Conservation (phyloP, 78 protist genomes). For the Cavenderia fasciculata region DNA sequence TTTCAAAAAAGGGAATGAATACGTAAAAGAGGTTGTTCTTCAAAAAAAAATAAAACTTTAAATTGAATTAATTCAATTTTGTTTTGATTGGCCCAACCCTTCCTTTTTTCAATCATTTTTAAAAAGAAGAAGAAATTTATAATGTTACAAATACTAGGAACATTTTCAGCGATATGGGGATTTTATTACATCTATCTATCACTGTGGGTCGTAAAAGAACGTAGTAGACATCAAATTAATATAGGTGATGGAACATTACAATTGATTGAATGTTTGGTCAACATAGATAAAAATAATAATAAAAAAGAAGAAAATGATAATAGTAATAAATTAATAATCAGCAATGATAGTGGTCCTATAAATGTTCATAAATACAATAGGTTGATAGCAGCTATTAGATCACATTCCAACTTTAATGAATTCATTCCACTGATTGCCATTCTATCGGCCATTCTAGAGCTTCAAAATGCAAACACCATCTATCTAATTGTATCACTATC, state of each 20-base stretch:
- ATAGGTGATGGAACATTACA: constrained; percentile 46
- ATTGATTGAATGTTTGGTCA: background rate
- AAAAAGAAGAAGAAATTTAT: too few relatives aligned
- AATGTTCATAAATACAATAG: background rate
- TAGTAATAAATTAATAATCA: too few relatives aligned
- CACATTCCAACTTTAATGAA: constrained; percentile 60
- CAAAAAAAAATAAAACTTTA: too few relatives aligned
- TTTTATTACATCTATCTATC: constrained; percentile 4
- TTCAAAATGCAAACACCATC: constrained; percentile 19
- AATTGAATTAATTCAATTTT: too few relatives aligned
- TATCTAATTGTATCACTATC: background rate
- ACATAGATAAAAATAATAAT: too few relatives aligned
- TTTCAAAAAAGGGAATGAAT: too few relatives aligned
- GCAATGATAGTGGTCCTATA: background rate
- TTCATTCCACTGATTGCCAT: constrained; percentile 14
- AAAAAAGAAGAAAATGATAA: too few relatives aligned
- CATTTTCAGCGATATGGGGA: constrained; percentile 33
- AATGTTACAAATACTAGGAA: too few relatives aligned
- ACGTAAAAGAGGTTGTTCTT: too few relatives aligned
- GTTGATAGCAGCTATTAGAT: background rate
- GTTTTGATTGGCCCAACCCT: too few relatives aligned
- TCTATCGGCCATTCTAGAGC: constrained; percentile 1
- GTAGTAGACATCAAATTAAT: background rate
- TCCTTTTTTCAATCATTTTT: too few relatives aligned
- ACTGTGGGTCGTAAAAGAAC: background rate